phyloP scores from a whole-genome alignment of 225 moss, liverwort and hornwort genomes.

The Climacium dendroides region DNA sequence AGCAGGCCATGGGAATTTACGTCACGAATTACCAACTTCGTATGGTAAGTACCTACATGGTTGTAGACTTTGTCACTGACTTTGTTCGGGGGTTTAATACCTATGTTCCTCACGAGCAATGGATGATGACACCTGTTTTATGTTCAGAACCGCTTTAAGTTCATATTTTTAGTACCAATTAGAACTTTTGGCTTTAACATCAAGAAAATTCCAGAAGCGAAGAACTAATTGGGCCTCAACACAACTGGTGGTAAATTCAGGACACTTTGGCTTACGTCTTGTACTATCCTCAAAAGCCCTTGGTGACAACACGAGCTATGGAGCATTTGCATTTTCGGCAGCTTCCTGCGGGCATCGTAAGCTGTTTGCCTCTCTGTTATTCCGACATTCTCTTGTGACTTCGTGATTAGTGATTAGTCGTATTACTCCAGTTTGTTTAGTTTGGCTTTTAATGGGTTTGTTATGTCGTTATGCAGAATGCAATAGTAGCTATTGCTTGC shows the following conservation, averaged over 20 bases:
- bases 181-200: not conserved
- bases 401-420: not conserved
- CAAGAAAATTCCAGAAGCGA: not conserved
- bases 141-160: not conserved
- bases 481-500: constrained; percentile 96
- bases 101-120: not conserved
- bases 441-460: not conserved
- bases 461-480: constrained; percentile 47
- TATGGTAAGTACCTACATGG: constrained; percentile 29
- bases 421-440: not conserved
- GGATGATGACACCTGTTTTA: not conserved
- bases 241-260: constrained; percentile 17
- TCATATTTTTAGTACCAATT: not conserved
- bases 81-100: not conserved
- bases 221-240: not conserved
- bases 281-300: constrained; percentile 95
- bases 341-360: constrained; percentile 95
- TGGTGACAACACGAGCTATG: constrained; percentile 99
- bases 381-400: not conserved
- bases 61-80: not conserved
- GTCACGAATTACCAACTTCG: constrained; percentile 97
- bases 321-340: constrained; percentile 97
- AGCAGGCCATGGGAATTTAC: constrained; percentile 99
- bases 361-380: not conserved
- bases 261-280: constrained; percentile 99